phyloP scores from a whole-genome alignment of 768 basidiomycete species.

The Tricholoma sp. region DNA sequence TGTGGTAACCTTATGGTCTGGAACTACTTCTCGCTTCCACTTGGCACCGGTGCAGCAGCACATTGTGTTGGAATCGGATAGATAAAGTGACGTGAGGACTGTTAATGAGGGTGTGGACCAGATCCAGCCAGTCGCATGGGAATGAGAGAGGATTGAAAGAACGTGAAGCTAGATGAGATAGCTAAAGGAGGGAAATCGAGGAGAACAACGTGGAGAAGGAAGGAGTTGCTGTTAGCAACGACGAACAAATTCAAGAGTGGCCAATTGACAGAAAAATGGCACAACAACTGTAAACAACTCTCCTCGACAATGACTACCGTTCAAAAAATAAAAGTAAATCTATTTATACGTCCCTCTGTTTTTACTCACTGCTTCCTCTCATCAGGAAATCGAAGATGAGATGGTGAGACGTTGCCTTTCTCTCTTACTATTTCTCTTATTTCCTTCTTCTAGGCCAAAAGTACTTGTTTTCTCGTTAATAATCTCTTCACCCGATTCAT shows the following conservation, averaged over 20 bases:
- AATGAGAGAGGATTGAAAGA: constrained; percentile 18
- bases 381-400: constrained; percentile 92
- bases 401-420: constrained; percentile 50
- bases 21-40: constrained; percentile 97
- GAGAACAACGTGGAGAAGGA: background rate
- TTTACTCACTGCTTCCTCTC: constrained; percentile 13
- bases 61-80: constrained; percentile 14
- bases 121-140: constrained; percentile 54
- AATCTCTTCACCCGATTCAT: constrained; percentile 5
- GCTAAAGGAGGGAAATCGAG: constrained; percentile 5
- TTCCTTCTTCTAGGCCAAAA: constrained; percentile 57
- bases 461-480: constrained; percentile 31
- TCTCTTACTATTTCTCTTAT: constrained; percentile 19
- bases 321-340: constrained; percentile 78
- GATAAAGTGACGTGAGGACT: constrained; percentile 6
- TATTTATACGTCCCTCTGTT: constrained; percentile 12
- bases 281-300: constrained; percentile 9
- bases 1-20: constrained; percentile 84
- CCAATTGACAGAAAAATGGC: constrained; percentile 5
- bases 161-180: constrained; percentile 18
- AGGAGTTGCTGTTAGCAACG: background rate
- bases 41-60: constrained; percentile 70
- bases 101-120: constrained; percentile 18
- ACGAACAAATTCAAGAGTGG: background rate
- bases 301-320: constrained; percentile 74